phyloP scores from a whole-genome alignment of 495 filamentous ascomycete genomes.

The Cercophora scortea region DNA sequence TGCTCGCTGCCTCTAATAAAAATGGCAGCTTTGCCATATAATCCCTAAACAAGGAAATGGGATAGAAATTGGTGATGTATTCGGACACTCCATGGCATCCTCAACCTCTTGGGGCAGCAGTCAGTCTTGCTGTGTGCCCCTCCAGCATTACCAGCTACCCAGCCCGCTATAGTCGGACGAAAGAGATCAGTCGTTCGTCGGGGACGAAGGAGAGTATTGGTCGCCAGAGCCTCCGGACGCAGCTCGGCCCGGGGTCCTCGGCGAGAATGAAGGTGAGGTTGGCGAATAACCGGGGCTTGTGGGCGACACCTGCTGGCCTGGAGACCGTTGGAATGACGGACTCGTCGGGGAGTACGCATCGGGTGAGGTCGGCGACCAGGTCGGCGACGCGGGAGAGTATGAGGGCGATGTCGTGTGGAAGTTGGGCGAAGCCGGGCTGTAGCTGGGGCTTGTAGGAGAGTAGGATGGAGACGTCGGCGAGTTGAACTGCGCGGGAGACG shows the following conservation, averaged over 20 bases:
- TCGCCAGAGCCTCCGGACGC: slow-evolving; percentile 22
- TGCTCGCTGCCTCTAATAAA: not conserved
- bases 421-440: slow-evolving; percentile 60
- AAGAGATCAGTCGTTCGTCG: slow-evolving; percentile 21
- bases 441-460: slow-evolving; percentile 50
- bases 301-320: slow-evolving; percentile 43
- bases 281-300: slow-evolving; percentile 48
- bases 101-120: too few species aligned
- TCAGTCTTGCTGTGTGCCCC: too few species aligned
- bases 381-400: slow-evolving; percentile 70
- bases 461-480: slow-evolving; percentile 65
- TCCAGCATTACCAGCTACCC: too few species aligned
- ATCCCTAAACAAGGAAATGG: not conserved
- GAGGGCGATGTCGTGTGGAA: slow-evolving; percentile 48
- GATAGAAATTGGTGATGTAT: too few species aligned
- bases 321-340: slow-evolving; percentile 57
- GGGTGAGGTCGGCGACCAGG: slow-evolving; percentile 60
- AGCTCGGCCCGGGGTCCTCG: slow-evolving; percentile 31
- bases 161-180: not conserved
- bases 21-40: not conserved
- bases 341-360: slow-evolving; percentile 71
- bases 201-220: slow-evolving; percentile 31
- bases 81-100: too few species aligned
- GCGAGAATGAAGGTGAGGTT: slow-evolving; percentile 38
- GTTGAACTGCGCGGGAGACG: slow-evolving; percentile 44